Base-by-base conservation (phyloP, 2,329 filamentous ascomycete genomes). In the Didymella arachidicola region DNA sequence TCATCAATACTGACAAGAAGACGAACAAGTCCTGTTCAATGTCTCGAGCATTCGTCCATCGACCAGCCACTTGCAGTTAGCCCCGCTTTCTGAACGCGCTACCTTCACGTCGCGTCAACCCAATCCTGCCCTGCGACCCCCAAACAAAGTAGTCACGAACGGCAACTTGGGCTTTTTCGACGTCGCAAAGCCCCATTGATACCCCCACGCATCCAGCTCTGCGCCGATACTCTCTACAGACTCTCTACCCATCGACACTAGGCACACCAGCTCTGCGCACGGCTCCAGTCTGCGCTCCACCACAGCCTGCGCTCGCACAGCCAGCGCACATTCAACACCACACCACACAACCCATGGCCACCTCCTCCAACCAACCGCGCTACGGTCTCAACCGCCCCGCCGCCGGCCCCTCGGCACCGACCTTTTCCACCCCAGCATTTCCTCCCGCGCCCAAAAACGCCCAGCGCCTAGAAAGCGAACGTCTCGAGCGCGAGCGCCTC, bases 301-400 rank as follows among this genome's bases (percentile, higher is more conserved):
- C 22, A 22, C 22, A 22, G n/a, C n/a, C n/a, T n/a, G n/a, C n/a
- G n/a, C n/a, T n/a, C n/a, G n/a, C 19, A 36, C 53, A 16, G 14
- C 36, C 62, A 61, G 58, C 60, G 27, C 52, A 50, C 34, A 56
- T 30, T 51, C 48, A 65, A 56, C 60, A 39, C 56, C 19, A 19
- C 32, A 55, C 54, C 34, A 61, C 68, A 60, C 41, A 51, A 30
- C 51, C 61, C 61, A 84, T 84, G 84, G 82, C 84, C 64, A 83
- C 81, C 72, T 81, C 80, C 57, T 72, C 81, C 62, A 76, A 79
- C 55, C 82, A 83, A 63, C 86, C 87, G 70, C 83, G 85, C 64
- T 82, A 83, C 66, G 80, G 81, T 59, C 81, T 86, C 57, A 78
- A 69, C 66, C 73, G 77, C 79, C 50, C 65, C 5, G 50, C 56